Percentiles rank a stretch among this genome's conserved stretches.
Evolutionary conservation across 2,329 filamentous ascomycete species (phyloP).

Genomic region (Epichloe typhina): DNA sequence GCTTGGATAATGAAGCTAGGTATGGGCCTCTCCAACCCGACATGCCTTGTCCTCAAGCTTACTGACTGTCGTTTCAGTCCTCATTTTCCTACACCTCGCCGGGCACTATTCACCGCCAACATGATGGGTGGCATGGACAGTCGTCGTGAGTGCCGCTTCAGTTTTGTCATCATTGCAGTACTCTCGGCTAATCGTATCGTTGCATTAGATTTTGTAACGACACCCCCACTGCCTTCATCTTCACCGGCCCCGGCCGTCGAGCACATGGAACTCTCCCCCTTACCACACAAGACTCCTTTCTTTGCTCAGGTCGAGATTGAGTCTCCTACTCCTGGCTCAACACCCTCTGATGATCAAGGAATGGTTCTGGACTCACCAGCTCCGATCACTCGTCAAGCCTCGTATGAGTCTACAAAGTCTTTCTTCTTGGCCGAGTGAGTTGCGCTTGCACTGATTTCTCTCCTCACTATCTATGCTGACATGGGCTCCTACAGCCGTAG

Average conservation of each 20-base stretch:
- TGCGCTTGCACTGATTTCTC: slow-evolving; percentile 9
- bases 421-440: slow-evolving; percentile 40
- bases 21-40: slow-evolving; percentile 28
- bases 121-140: slow-evolving; percentile 23
- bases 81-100: slow-evolving; percentile 27
- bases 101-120: slow-evolving; percentile 27
- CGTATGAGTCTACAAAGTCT: slow-evolving; percentile 35
- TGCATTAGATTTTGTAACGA: slow-evolving; percentile 57
- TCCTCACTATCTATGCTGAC: slow-evolving; percentile 2
- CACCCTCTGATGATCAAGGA: slow-evolving; percentile 27
- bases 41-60: neutral
- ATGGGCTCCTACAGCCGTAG: slow-evolving; percentile 38
- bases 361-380: slow-evolving; percentile 46
- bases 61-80: slow-evolving; percentile 17
- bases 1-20: slow-evolving; percentile 76
- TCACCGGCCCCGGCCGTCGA: slow-evolving; percentile 63
- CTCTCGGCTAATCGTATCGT: slow-evolving; percentile 3
- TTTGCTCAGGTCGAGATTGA: slow-evolving; percentile 51
- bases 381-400: slow-evolving; percentile 31
- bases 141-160: slow-evolving; percentile 15
- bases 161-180: neutral
- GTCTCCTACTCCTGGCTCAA: slow-evolving; percentile 55
- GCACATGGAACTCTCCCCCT: slow-evolving; percentile 84
- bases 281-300: slow-evolving; percentile 75
- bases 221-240: slow-evolving; percentile 70